A percentile compares a stretch with the other conserved stretches of the same genome.
phyloP scores from a whole-genome alignment of 2,329 filamentous ascomycete species.

The Ceratocystis ficicola region DNA sequence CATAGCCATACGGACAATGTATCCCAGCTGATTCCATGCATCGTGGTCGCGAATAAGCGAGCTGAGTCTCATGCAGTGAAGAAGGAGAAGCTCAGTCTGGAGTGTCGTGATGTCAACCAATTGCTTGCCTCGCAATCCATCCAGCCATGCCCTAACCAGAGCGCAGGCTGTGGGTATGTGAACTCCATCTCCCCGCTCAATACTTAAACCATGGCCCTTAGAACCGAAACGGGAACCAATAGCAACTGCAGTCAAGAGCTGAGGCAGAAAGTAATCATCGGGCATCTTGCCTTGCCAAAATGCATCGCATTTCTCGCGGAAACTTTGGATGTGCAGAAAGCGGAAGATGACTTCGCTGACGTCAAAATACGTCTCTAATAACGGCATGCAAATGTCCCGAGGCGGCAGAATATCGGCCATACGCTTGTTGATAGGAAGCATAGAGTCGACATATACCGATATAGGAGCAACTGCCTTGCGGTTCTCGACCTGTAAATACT shows the following conservation, averaged over 20 bases:
- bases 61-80: slow-evolving; percentile 43
- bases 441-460: slow-evolving; percentile 46
- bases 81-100: slow-evolving; percentile 42
- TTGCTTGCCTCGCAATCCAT: slow-evolving; percentile 41
- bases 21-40: slow-evolving; percentile 44
- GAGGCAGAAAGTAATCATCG: slow-evolving; percentile 41
- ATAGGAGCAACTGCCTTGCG: slow-evolving; percentile 39
- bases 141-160: slow-evolving; percentile 43
- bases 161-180: slow-evolving; percentile 46
- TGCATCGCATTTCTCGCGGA: slow-evolving; percentile 38
- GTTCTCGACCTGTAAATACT: slow-evolving; percentile 37
- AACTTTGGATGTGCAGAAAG: slow-evolving; percentile 41
- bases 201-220: slow-evolving; percentile 38
- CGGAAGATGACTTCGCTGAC: slow-evolving; percentile 43
- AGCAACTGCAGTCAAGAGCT: slow-evolving; percentile 41
- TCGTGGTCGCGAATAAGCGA: slow-evolving; percentile 39
- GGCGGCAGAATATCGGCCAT: slow-evolving; percentile 46
- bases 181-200: slow-evolving; percentile 42
- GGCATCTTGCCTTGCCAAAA: slow-evolving; percentile 41
- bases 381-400: slow-evolving; percentile 39
- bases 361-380: slow-evolving; percentile 39
- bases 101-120: slow-evolving; percentile 41
- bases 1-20: slow-evolving; percentile 46
- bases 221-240: slow-evolving; percentile 43
- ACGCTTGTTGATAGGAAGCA: slow-evolving; percentile 44